These are phyloP conservation scores for Colletotrichum higginsianum DNA, from an alignment of 2,329 filamentous ascomycete genomes.

Conservation along the genomic window DNA sequence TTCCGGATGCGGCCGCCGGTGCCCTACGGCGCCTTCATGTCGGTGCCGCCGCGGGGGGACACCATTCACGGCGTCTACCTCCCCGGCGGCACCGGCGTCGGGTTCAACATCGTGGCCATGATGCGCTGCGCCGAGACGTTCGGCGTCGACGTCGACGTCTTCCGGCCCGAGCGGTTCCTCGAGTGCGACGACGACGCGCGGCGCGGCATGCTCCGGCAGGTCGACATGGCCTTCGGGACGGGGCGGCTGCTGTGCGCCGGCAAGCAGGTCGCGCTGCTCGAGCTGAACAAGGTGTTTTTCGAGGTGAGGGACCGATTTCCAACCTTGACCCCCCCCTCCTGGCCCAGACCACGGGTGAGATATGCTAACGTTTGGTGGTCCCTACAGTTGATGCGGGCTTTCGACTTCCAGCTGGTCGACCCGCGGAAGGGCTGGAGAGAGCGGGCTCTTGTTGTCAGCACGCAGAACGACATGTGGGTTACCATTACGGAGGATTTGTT, in stretches of 20 bases:
- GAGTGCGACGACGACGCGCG: conserved; percentile 51
- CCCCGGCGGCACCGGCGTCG: conserved; percentile 59
- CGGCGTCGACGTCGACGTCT: conserved; percentile 59
- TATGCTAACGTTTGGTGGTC: not conserved
- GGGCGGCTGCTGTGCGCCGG: conserved; percentile 64
- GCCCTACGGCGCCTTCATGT: not conserved
- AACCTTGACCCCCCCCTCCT: no score
- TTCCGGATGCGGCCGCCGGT: conserved; percentile 24
- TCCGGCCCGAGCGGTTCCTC: conserved; percentile 66
- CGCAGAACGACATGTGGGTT: no score
- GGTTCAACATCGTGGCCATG: conserved; percentile 50
- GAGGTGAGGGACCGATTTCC: conserved; percentile 8
- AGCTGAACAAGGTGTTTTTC: conserved; percentile 61
- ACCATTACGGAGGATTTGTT: no score
- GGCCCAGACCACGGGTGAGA: no score
- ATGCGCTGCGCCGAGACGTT: conserved; percentile 60
- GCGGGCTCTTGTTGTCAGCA: no score
- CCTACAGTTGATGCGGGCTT: conserved; percentile 26
- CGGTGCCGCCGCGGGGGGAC: conserved; percentile 22
- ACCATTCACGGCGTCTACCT: conserved; percentile 51
- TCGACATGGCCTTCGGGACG: conserved; percentile 66
- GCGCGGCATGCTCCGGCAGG: conserved; percentile 60
- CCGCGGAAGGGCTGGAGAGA: not conserved
- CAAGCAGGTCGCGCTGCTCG: conserved; percentile 66
- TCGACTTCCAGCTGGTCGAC: conserved; percentile 24